phyloP scores from a whole-genome alignment of 257 asterid genomes.

The Knoxia roxburghii region DNA sequence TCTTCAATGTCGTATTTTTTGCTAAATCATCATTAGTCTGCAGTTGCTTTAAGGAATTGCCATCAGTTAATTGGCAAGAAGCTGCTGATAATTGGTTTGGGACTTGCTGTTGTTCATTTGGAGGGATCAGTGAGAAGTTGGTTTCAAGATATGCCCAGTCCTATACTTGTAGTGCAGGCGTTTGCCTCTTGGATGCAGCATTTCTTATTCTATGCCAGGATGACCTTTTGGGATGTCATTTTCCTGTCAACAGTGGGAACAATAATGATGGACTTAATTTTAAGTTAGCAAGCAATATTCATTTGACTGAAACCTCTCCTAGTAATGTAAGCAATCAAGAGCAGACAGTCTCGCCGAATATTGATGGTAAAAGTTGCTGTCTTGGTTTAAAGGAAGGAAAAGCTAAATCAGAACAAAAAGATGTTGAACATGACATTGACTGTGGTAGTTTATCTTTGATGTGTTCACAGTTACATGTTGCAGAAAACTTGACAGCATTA shows the following conservation, averaged over 20 bases:
- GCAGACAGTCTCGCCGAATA: slow-evolving; percentile 6
- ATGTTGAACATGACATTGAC: slow-evolving; percentile 17
- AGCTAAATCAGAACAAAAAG: slow-evolving; percentile 18
- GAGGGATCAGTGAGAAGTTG: slow-evolving; percentile 76
- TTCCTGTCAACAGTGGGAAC: slow-evolving; percentile 26
- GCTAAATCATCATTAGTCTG: slow-evolving; percentile 3
- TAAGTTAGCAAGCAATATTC: slow-evolving; percentile 13
- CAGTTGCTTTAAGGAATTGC: slow-evolving; percentile 76
- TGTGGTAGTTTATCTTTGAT: slow-evolving; percentile 32
- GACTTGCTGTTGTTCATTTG: slow-evolving; percentile 90
- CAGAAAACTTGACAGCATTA: slow-evolving; percentile 22
- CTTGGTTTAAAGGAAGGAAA: slow-evolving; percentile 18
- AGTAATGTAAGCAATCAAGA: slow-evolving; percentile 19
- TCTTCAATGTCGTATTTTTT: neutral
- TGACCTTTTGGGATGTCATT: slow-evolving; percentile 57
- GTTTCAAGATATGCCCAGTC: slow-evolving; percentile 60
- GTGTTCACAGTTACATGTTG: slow-evolving; percentile 26
- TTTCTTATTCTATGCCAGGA: slow-evolving; percentile 56
- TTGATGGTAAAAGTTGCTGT: slow-evolving; percentile 7
- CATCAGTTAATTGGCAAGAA: slow-evolving; percentile 90
- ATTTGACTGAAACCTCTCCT: slow-evolving; percentile 12
- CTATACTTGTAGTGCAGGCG: slow-evolving; percentile 59
- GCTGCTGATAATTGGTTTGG: slow-evolving; percentile 99
- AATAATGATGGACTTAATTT: slow-evolving; percentile 20
- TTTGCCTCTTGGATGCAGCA: slow-evolving; percentile 61